Percentiles rank a stretch among this genome's conserved stretches.
These are phyloP conservation scores for Stachybotrys elegans DNA, from an alignment of 2,329 filamentous ascomycete species.

Conservation along the genomic window DNA sequence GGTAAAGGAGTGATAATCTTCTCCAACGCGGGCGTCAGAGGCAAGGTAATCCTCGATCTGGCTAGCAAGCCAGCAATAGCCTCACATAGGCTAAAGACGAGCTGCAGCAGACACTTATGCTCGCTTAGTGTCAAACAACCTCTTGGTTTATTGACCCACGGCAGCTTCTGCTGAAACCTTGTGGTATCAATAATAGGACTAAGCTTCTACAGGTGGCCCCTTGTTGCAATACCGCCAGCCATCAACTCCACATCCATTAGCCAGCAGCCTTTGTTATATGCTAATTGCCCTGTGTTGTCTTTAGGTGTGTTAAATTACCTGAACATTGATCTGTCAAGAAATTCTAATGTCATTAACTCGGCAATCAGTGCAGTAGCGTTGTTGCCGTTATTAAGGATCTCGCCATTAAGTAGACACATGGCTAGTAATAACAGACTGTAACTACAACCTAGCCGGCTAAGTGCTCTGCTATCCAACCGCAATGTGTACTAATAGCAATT, in stretches of 20 bases:
- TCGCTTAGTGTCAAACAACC: slow-evolving; percentile 7
- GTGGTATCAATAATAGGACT: slow-evolving; percentile 11
- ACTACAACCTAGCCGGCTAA: slow-evolving; percentile 12
- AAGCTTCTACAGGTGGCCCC: slow-evolving; percentile 21
- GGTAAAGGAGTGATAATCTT: slow-evolving; percentile 6
- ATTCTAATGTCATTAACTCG: slow-evolving; percentile 9
- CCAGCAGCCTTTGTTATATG: slow-evolving; percentile 21
- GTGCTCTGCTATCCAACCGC: slow-evolving; percentile 13
- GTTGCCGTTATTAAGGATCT: slow-evolving; percentile 26
- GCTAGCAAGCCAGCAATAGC: not conserved
- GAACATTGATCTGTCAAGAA: slow-evolving; percentile 12
- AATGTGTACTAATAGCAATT: slow-evolving; percentile 26
- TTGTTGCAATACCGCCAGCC: slow-evolving; percentile 11
- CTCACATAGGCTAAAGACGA: slow-evolving; percentile 1
- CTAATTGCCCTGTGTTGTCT: slow-evolving; percentile 9
- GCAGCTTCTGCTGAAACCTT: slow-evolving; percentile 4
- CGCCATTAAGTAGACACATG: slow-evolving; percentile 24
- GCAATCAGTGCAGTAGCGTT: slow-evolving; percentile 1
- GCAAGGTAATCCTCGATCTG: slow-evolving; percentile 5
- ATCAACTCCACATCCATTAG: slow-evolving; percentile 13
- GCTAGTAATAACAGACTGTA: slow-evolving; percentile 21
- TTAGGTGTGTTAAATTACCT: slow-evolving; percentile 11
- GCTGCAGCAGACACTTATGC: slow-evolving; percentile 5
- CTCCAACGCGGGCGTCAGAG: slow-evolving; percentile 5
- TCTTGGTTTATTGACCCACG: slow-evolving; percentile 9